phyloP scores from a whole-genome alignment of 2,329 filamentous ascomycete species.

The Xylariales sp. region DNA sequence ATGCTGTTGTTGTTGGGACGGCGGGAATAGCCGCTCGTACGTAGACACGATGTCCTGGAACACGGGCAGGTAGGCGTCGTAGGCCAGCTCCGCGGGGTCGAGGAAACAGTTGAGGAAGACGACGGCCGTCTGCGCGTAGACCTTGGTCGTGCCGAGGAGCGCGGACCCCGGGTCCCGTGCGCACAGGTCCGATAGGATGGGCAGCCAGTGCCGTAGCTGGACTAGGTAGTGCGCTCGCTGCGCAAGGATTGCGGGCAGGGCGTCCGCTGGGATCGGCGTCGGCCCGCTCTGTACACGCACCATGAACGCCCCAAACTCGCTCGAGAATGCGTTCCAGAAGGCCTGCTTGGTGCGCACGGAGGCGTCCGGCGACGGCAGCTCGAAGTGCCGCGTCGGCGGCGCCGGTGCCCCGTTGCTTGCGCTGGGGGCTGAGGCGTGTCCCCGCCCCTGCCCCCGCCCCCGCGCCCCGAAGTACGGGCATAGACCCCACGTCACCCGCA shows the following conservation, averaged over 20 bases:
- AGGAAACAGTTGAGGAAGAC: slow-evolving; percentile 42
- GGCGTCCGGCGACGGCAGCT: slow-evolving; percentile 33
- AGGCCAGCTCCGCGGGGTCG: slow-evolving; percentile 40
- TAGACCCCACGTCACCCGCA: slow-evolving; percentile 41
- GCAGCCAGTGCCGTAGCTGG: slow-evolving; percentile 37
- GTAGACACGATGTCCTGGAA: slow-evolving; percentile 40
- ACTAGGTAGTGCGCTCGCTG: slow-evolving; percentile 34
- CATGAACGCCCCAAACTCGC: slow-evolving; percentile 42
- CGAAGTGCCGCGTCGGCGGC: background rate
- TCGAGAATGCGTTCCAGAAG: slow-evolving; percentile 41
- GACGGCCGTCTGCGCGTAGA: slow-evolving; percentile 28
- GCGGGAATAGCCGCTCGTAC: slow-evolving; percentile 36
- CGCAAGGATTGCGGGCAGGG: slow-evolving; percentile 20
- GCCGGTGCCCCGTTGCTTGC: too few species aligned
- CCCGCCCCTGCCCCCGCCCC: too few species aligned
- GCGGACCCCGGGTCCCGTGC: slow-evolving; percentile 18
- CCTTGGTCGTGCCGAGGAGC: slow-evolving; percentile 37
- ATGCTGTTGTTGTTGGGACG: slow-evolving; percentile 10
- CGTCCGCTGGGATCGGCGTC: background rate
- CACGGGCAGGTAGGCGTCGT: slow-evolving; percentile 37
- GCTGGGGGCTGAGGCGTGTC: too few species aligned
- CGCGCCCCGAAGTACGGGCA: slow-evolving; percentile 41
- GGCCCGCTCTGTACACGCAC: slow-evolving; percentile 33
- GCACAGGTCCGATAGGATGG: slow-evolving; percentile 35
- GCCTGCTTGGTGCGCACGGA: slow-evolving; percentile 29